Conservation (phyloP, 805 yeast species). For the Myxozyma neglecta region DNA sequence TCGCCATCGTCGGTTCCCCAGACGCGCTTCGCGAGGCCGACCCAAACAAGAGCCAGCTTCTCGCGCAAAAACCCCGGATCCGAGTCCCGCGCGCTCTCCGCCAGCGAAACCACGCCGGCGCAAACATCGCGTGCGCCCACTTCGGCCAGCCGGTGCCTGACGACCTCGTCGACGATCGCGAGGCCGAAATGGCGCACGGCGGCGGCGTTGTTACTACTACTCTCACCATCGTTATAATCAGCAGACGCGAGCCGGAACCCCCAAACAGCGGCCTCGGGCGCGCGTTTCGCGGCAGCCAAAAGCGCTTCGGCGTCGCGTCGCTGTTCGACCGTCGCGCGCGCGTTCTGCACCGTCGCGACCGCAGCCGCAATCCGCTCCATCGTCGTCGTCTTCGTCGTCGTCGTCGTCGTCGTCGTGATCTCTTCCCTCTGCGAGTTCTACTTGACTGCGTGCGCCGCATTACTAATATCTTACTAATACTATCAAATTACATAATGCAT, state of each 20-base stretch:
- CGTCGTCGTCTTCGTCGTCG: too few relatives aligned
- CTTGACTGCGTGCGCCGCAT: too few relatives aligned
- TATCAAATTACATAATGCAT: neutral
- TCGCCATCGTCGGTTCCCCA: slow-evolving; percentile 72
- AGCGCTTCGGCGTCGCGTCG: too few relatives aligned
- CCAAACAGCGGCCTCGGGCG: slow-evolving; percentile 86
- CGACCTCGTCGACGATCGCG: slow-evolving; percentile 71
- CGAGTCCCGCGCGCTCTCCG: slow-evolving; percentile 53
- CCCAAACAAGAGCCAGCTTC: slow-evolving; percentile 89
- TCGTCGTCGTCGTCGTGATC: too few relatives aligned
- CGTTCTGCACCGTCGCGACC: too few relatives aligned
- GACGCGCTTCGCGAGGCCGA: slow-evolving; percentile 78
- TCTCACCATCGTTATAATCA: too few relatives aligned
- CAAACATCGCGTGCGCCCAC: too few relatives aligned
- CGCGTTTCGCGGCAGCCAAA: slow-evolving; percentile 70
- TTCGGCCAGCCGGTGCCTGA: slow-evolving; percentile 54
- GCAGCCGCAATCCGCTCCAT: too few relatives aligned
- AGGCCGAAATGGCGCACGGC: slow-evolving; percentile 80
- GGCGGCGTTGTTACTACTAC: too few relatives aligned
- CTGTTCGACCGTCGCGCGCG: too few relatives aligned
- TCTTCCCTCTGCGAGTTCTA: too few relatives aligned
- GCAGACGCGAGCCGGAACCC: slow-evolving; percentile 74
- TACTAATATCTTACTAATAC: too few relatives aligned
- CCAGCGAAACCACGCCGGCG: slow-evolving; percentile 80
- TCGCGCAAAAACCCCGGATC: slow-evolving; percentile 92